Evolutionary conservation across 1,284 basidiomycete genomes (phyloP).

Genomic region (Ganoderma sinense): DNA sequence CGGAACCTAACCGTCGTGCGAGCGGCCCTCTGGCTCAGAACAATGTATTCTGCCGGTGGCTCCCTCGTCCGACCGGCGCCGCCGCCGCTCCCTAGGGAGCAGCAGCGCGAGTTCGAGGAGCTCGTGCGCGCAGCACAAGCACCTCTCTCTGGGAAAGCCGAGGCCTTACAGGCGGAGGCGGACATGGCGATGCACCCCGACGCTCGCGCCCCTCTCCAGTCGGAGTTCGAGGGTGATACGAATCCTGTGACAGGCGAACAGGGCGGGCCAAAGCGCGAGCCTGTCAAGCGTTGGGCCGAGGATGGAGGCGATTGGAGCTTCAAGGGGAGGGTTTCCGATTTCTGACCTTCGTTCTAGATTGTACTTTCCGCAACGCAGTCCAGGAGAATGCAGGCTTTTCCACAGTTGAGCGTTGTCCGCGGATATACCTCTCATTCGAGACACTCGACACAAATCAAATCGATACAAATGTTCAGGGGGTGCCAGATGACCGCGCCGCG

Average conservation of each 20-base stretch:
- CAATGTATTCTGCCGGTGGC: conserved; percentile 41
- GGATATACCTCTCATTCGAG: neutral
- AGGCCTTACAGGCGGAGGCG: conserved; percentile 41
- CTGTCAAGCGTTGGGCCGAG: conserved; percentile 65
- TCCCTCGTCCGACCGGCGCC: conserved; percentile 67
- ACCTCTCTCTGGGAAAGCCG: conserved; percentile 42
- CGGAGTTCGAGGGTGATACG: conserved; percentile 77
- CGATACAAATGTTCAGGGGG: neutral
- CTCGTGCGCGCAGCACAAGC: conserved; percentile 67
- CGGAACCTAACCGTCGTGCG: neutral
- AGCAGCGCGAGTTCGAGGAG: conserved; percentile 81
- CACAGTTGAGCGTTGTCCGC: neutral
- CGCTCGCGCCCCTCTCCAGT: conserved; percentile 59
- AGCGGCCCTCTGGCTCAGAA: conserved; percentile 14
- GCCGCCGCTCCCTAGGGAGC: conserved; percentile 69
- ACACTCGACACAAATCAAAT: neutral
- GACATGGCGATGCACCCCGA: conserved; percentile 70
- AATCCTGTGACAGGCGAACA: conserved; percentile 81
- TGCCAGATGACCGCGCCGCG: neutral
- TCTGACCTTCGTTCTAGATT: conserved; percentile 46
- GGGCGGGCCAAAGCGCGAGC: conserved; percentile 81
- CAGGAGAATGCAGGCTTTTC: neutral
- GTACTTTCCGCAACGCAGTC: neutral
- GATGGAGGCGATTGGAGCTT: conserved; percentile 83
- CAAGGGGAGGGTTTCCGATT: conserved; percentile 84